Base-by-base conservation (phyloP, 1,139 yeast genomes). In the Zhuliangozyma blackwelliae region DNA sequence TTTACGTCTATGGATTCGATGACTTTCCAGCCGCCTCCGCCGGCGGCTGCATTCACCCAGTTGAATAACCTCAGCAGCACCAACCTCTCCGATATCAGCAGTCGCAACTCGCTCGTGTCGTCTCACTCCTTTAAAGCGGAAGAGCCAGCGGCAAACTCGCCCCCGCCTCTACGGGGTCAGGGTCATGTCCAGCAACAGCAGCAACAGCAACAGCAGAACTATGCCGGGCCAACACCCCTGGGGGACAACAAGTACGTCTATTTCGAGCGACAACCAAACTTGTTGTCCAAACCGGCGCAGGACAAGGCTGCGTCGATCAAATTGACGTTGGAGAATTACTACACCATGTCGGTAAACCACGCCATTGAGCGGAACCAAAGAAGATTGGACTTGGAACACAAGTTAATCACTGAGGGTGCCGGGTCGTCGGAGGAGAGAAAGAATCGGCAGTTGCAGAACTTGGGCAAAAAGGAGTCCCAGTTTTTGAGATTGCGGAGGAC, bases 261-360 rank as follows among this genome's bases (percentile, higher is more conserved):
- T 52, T 85, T 90, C 61, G 90, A 84, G 52, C 78, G 97, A 47
- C 89, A 86, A 51, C 97, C 97, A 0, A 94, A 85, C 45, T 67
- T 75, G 50, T 67, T 84, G 51, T 73, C 79, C 31, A 81, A 82
- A 46, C 54, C 68, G 10, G 68, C 87, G 1, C 90, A 82, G 52
- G 92, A 84, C 51, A 79, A 77, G 48, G 86, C 92, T 1, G 75
- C 88, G 2, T 82, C 87, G 7, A 78, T 82, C 28, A 83, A 83
- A 58, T 61, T 84, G 37, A 79, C 80, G 43, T 61, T 84, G 39
- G 94, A 84, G 49, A 82, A 82, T 52, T 82, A 75, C 51, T 84
- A 83, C 56, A 86, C 83, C 48, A 81, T 83, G 63, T 75, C 88
- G 9, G 88, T 84, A 22, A 76, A 79, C 33, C 89, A 82, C 57